Base-by-base conservation (phyloP, 305 asterid genomes). In the Fraxinus dipetala region DNA sequence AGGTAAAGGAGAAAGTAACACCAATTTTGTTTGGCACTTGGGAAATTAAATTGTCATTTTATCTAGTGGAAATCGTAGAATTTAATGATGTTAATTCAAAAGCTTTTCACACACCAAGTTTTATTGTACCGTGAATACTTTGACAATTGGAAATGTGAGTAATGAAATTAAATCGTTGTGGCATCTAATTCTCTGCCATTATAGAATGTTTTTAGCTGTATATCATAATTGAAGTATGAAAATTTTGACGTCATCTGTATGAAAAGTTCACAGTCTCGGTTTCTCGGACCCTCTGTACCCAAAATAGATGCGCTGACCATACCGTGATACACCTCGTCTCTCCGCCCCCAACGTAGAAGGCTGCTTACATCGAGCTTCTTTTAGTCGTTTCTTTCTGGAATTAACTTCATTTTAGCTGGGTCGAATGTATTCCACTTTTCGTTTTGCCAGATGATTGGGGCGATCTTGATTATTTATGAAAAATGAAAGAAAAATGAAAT, bases 1-100 rank as follows among this genome's bases (percentile, higher is more conserved):
- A 65, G 82, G 76, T 34, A 59, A 82, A 76, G 65, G 74, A 51
- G 67, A 74, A 56, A 80, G 82, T 78, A 78, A 82, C 85, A 75
- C 81, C 91, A 87, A 87, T 88, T 88, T 90, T 90, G 93, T 81
- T 86, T 79, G 83, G 79, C 67, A 76, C 35, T 81, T 32, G 75
- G 67, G 82, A 80, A 30, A 31, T 32, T 31, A 16, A 70, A 13
- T 70, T 77, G 2, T 77, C 18, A 31, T 35, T n/a, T 30, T 78
- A 5, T 69, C 69, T 77, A 51, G 30, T 13, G 8, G 51, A 75
- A 78, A 65, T 70, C 1, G 5, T 32, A 70, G 45, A 14, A 16
- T 31, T 16, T 31, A 2, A 31, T 70, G 24, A 31, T 70, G 75
- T 28, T 69, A 31, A 30, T 31, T 70, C 75, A 70, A 5, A 70